phyloP scores from a whole-genome alignment of 1,284 basidiomycete species.

The Testicularia cyperi region DNA sequence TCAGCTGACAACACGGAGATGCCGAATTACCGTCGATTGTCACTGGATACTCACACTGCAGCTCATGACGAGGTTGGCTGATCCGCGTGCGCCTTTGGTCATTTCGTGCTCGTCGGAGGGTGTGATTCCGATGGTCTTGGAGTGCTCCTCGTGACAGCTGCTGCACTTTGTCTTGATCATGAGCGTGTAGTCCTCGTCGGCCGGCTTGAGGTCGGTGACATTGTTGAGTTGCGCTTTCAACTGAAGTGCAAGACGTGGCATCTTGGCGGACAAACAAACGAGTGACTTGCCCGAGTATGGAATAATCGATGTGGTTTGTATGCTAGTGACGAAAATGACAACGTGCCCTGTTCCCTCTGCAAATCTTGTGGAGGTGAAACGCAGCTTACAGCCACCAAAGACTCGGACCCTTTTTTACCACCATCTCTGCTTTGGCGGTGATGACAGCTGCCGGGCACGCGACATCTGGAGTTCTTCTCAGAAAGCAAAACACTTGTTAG shows the following conservation, averaged over 20 bases:
- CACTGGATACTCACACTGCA: slow-evolving; percentile 37
- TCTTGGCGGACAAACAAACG: neutral
- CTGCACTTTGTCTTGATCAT: slow-evolving; percentile 53
- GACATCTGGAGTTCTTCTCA: no score
- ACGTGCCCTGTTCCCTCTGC: no score
- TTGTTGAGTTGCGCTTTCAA: slow-evolving; percentile 49
- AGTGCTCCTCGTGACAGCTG: slow-evolving; percentile 54
- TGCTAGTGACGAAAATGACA: no score
- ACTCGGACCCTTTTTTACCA: no score
- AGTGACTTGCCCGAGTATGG: slow-evolving; percentile 10
- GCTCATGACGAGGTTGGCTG: slow-evolving; percentile 51
- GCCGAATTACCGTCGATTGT: no score
- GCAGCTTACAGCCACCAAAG: no score
- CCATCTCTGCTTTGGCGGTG: no score
- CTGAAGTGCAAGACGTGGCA: slow-evolving; percentile 46
- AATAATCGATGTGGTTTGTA: no score
- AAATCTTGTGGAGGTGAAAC: no score
- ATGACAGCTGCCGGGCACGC: no score
- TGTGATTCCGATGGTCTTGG: slow-evolving; percentile 47
- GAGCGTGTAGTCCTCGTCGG: slow-evolving; percentile 45
- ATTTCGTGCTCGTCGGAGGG: slow-evolving; percentile 44
- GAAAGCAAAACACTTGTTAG: no score
- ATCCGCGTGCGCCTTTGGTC: slow-evolving; percentile 44
- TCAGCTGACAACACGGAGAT: neutral
- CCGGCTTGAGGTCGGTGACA: slow-evolving; percentile 45